Conservation (phyloP, 345 rosid species). For the Firmiana major region DNA sequence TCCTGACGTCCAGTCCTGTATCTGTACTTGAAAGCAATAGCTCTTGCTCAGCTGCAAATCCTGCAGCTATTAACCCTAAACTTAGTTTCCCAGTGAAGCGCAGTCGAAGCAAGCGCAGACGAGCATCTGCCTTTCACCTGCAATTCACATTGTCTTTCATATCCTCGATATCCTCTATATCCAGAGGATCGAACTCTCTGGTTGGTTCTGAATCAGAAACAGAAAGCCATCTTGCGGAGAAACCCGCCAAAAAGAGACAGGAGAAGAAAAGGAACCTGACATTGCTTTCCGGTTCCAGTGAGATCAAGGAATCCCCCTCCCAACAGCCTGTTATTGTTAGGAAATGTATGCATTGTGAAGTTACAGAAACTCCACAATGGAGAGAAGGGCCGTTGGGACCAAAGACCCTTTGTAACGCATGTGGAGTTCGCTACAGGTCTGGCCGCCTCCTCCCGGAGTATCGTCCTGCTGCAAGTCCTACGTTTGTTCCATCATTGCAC, state of each 20-base stretch:
- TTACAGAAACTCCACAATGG: slow-evolving; percentile 87
- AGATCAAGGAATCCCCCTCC: slow-evolving; percentile 22
- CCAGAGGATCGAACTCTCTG: slow-evolving; percentile 15
- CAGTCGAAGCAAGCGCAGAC: slow-evolving; percentile 69
- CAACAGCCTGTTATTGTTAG: slow-evolving; percentile 26
- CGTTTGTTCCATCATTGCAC: slow-evolving; percentile 59
- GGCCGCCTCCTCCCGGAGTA: slow-evolving; percentile 88
- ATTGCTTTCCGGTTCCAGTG: slow-evolving; percentile 25
- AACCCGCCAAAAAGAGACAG: slow-evolving; percentile 35
- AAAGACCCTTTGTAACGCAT: slow-evolving; percentile 90
- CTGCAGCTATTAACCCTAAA: slow-evolving; percentile 21
- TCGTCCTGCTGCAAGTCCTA: slow-evolving; percentile 90
- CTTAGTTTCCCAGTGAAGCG: slow-evolving; percentile 49
- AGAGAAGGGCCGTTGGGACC: slow-evolving; percentile 91
- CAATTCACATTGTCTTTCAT: slow-evolving; percentile 20
- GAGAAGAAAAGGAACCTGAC: slow-evolving; percentile 36
- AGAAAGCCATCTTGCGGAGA: slow-evolving; percentile 30
- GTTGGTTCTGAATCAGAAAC: slow-evolving; percentile 36
- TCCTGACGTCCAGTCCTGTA: slow-evolving; percentile 63
- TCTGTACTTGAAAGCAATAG: slow-evolving; percentile 76
- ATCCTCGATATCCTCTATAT: slow-evolving; percentile 6
- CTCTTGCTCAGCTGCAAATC: slow-evolving; percentile 52
- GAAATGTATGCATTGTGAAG: slow-evolving; percentile 75
- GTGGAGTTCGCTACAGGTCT: slow-evolving; percentile 85
- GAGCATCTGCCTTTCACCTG: slow-evolving; percentile 27